Base-by-base conservation (phyloP, 2,329 filamentous ascomycete genomes). In the Colletotrichum noveboracense region DNA sequence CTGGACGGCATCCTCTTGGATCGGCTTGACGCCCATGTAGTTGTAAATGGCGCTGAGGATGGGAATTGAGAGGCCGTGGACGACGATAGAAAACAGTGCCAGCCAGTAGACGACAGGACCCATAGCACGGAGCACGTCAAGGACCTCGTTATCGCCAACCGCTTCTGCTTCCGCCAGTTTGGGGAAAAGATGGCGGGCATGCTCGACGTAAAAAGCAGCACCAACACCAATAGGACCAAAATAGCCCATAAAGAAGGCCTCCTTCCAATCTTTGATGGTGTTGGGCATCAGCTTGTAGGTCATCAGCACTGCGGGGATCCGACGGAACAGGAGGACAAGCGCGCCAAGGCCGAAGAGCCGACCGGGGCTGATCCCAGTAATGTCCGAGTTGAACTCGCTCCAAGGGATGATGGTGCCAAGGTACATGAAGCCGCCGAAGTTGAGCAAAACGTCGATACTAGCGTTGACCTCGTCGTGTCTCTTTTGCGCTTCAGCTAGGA, bases 141-240 rank as follows among this genome's bases (percentile, higher is more conserved):
- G 78, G 0, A 79, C 80, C 76, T 85, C 83, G 55, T 83, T 82
- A 14, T 79, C 80, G 76, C 86, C 85, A 3, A n/a, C 80, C 73
- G 86, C 85, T 3, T 28, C 55, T 4, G 82, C 84, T 3, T 83
- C 71, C 30, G 80, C 82, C 0, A 81, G 73, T 7, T 82, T 73
- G 0, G 86, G 86, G 72, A 88, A 87, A 6, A 89, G 79, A 13
- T 87, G 82, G 9, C 82, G 81, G 3, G 85, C 84, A 73, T 88
- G 87, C 77, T 88, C 85, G 16, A 96, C 88, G 82, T 96, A 96
- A 82, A 95, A 96, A 28, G 95, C 89, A 1, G 94, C 94, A 24
- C 92, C 93, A 10, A 95, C 93, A 3, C 94, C 94, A 62, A 96
- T 95, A 0, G 94, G 94, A 0, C 94, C 94, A 78, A 96, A 96